These are phyloP conservation scores for Iberis pinnata DNA, from an alignment of 345 rosid genomes.

Conservation along the genomic window DNA sequence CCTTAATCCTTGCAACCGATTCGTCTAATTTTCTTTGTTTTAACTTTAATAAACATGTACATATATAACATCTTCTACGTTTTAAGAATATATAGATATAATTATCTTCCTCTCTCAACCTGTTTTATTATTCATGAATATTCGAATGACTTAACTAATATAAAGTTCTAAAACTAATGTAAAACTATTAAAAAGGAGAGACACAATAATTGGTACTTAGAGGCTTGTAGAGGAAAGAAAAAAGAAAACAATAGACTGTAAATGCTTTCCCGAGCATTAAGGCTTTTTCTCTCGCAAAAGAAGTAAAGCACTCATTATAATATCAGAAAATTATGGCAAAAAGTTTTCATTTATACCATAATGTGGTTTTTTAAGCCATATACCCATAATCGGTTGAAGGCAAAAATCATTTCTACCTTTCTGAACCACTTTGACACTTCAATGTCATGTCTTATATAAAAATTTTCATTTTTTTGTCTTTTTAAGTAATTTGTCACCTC, in stretches of 20 bases:
- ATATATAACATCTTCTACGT: neutral
- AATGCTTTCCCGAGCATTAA: slow-evolving; percentile 25
- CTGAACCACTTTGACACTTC: too few species aligned
- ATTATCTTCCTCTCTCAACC: slow-evolving; percentile 4
- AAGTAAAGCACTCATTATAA: too few species aligned
- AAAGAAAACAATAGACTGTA: neutral
- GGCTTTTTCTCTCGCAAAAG: slow-evolving; percentile 28
- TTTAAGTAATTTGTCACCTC: too few species aligned
- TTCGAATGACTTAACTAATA: slow-evolving; percentile 1
- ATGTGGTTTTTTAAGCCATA: too few species aligned
- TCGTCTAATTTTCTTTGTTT: slow-evolving; percentile 17
- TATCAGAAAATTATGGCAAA: too few species aligned
- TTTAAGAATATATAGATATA: slow-evolving; percentile 4
- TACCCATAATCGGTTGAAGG: too few species aligned
- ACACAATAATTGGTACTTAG: slow-evolving; percentile 8
- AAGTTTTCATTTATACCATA: too few species aligned
- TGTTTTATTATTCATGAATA: neutral
- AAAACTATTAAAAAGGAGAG: too few species aligned
- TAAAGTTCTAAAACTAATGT: too few species aligned
- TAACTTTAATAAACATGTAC: slow-evolving; percentile 11
- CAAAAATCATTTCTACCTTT: too few species aligned
- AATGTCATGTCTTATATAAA: too few species aligned
- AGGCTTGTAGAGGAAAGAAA: neutral
- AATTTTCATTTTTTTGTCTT: too few species aligned
- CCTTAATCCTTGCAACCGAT: neutral